Conservation (phyloP, 306 rosid genomes). For the Pyrus pyrifolia region DNA sequence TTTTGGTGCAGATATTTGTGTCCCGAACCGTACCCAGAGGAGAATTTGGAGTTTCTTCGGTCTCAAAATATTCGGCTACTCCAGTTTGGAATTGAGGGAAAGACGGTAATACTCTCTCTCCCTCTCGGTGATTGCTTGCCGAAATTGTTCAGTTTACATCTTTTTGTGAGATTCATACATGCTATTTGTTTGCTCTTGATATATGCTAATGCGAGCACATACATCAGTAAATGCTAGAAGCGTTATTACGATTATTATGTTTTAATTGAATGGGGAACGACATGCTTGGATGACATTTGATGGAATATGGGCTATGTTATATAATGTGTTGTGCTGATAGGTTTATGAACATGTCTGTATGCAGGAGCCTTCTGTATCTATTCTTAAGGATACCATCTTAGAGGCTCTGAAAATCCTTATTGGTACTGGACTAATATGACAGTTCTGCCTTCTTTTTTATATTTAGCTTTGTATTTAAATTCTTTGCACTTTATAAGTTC, state of each 20-base stretch:
- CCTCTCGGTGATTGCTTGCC: not conserved
- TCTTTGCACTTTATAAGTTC: not conserved
- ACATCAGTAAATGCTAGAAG: not conserved
- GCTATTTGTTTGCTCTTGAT: not conserved
- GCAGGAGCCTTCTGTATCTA: conserved; percentile 58
- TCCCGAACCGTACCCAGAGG: conserved; percentile 80
- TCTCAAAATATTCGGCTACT: conserved; percentile 57
- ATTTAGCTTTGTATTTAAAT: not conserved
- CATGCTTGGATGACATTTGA: not conserved
- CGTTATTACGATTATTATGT: not conserved
- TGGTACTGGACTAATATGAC: conserved; percentile 34
- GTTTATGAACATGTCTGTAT: conserved; percentile 3
- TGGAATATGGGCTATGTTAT: not conserved
- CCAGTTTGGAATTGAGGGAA: conserved; percentile 92
- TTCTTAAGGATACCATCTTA: conserved; percentile 51
- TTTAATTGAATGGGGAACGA: not conserved
- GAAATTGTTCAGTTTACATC: not conserved
- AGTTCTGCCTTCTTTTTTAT: not conserved
- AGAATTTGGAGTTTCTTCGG: conserved; percentile 68
- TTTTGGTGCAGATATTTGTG: conserved; percentile 72
- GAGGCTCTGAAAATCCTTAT: conserved; percentile 67
- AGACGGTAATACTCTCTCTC: conserved; percentile 47
- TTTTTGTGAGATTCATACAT: not conserved
- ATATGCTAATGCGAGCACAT: not conserved
- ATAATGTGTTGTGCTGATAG: not conserved